Evolutionary conservation across 257 asterid species (phyloP).

Genomic region (Catharanthus roseus): DNA sequence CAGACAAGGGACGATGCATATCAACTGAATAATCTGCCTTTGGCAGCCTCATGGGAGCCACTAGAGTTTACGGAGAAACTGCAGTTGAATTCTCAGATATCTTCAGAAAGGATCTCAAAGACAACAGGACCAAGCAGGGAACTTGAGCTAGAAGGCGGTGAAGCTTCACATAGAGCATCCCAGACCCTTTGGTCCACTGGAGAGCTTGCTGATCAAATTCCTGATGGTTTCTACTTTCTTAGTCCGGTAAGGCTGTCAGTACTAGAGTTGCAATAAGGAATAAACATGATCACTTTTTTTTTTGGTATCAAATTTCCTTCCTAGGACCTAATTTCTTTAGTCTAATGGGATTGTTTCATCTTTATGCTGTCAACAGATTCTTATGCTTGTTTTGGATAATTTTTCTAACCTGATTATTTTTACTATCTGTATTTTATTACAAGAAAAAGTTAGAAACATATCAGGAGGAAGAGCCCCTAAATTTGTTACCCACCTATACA

Average conservation of each 20-base stretch:
- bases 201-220: slow-evolving; percentile 67
- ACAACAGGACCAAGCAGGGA: slow-evolving; percentile 38
- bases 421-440: not conserved
- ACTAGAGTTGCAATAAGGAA: not conserved
- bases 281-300: not conserved
- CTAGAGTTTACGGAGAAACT: slow-evolving; percentile 54
- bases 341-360: not conserved
- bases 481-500: not conserved
- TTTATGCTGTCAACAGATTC: not conserved
- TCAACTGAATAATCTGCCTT: slow-evolving; percentile 42
- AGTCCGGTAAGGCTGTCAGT: slow-evolving; percentile 69
- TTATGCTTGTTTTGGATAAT: not conserved
- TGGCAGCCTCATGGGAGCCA: slow-evolving; percentile 61
- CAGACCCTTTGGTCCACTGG: slow-evolving; percentile 88
- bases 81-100: slow-evolving; percentile 46
- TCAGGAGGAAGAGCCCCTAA: not conserved
- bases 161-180: slow-evolving; percentile 52
- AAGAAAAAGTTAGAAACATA: not conserved
- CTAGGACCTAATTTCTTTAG: not conserved
- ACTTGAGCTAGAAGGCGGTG: slow-evolving; percentile 35
- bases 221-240: slow-evolving; percentile 87
- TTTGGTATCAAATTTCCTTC: not conserved
- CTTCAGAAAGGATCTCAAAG: slow-evolving; percentile 43
- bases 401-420: not conserved
- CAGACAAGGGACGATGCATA: slow-evolving; percentile 42